Conservation (phyloP, 768 basidiomycete genomes). For the Leccinum olivaceopallidum region DNA sequence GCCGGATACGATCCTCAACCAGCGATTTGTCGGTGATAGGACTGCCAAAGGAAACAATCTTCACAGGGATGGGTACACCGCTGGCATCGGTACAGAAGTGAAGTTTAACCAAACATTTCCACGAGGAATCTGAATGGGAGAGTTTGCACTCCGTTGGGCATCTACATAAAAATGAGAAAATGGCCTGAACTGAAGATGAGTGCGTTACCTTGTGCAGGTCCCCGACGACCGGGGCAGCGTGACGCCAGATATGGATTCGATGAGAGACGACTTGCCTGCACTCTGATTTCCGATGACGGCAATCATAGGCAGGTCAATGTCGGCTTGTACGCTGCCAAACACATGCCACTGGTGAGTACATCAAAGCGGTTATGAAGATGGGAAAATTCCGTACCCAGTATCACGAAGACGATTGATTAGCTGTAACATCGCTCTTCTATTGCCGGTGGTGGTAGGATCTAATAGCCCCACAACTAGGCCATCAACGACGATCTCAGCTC, state of each 20-base stretch:
- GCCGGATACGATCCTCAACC: constrained; percentile 67
- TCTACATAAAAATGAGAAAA: constrained; percentile 29
- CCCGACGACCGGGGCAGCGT: constrained; percentile 70
- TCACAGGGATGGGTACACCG: too few species aligned
- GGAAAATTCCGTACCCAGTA: constrained; percentile 49
- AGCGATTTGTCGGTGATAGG: constrained; percentile 49
- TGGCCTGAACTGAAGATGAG: neutral
- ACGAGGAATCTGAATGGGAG: constrained; percentile 42
- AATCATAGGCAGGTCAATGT: constrained; percentile 73
- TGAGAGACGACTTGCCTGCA: constrained; percentile 75
- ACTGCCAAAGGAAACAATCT: constrained; percentile 44
- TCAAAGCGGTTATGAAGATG: neutral
- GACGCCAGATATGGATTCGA: constrained; percentile 75
- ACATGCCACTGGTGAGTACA: neutral
- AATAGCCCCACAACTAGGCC: constrained; percentile 51
- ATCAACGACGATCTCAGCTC: neutral
- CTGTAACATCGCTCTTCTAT: constrained; percentile 54
- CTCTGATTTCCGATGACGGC: constrained; percentile 74
- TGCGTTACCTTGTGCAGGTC: constrained; percentile 66
- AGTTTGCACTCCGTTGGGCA: constrained; percentile 62
- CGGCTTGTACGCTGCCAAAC: constrained; percentile 54
- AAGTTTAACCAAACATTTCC: constrained; percentile 16
- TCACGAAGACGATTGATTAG: constrained; percentile 58
- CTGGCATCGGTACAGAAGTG: too few species aligned
- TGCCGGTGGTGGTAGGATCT: constrained; percentile 41